Evolutionary conservation across 2,329 filamentous ascomycete species (phyloP).

Genomic region (Emergomyces pasteurianus): DNA sequence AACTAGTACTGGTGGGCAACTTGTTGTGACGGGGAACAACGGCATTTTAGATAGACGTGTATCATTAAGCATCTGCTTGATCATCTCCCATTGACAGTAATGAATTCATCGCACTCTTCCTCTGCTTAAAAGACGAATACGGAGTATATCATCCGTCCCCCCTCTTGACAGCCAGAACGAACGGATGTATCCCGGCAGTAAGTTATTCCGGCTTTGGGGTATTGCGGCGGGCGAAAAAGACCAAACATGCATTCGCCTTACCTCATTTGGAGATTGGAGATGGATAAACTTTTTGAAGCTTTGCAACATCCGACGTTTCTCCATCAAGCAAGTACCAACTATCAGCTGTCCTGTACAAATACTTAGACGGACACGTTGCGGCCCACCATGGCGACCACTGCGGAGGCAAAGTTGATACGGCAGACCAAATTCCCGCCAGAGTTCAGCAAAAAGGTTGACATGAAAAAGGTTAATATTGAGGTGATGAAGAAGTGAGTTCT

Average conservation of each 20-base stretch:
- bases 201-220: neutral
- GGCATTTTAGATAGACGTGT: neutral
- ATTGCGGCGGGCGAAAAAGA: neutral
- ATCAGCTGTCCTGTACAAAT: neutral
- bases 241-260: neutral
- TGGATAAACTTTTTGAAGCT: neutral
- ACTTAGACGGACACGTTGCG: neutral
- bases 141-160: too few species aligned
- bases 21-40: neutral
- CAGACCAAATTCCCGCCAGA: constrained; percentile 88
- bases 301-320: neutral
- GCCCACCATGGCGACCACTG: constrained; percentile 61
- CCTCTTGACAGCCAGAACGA: too few species aligned
- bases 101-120: neutral
- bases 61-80: neutral
- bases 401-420: constrained; percentile 80
- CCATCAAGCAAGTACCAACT: neutral
- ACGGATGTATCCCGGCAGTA: too few species aligned
- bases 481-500: constrained; percentile 84
- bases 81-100: neutral
- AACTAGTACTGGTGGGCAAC: neutral
- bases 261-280: neutral
- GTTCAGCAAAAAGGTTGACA: constrained; percentile 93
- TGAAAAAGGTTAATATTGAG: constrained; percentile 90
- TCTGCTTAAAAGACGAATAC: too few species aligned